A percentile compares a stretch with the other conserved stretches of the same genome.
Conservation (phyloP, 192 early-diverging fungal genomes). For the Podila clonocystis region DNA sequence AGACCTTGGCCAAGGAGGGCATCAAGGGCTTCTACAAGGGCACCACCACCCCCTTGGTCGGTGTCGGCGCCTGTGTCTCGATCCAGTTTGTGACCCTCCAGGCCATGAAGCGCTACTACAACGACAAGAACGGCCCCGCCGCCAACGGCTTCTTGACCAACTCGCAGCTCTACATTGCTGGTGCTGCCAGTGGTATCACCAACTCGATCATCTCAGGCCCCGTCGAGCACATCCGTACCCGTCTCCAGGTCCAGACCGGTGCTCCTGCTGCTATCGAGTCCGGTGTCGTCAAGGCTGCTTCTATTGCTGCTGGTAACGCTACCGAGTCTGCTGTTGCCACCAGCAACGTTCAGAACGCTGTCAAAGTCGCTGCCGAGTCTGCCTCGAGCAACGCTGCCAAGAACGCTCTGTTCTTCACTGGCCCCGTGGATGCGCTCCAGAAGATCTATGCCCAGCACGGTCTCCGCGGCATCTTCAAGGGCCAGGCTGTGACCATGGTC, state of each 20-base stretch:
- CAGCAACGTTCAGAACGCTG: background rate
- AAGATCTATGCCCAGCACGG: constrained; percentile 84
- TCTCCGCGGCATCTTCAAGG: constrained; percentile 87
- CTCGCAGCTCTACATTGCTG: constrained; percentile 86
- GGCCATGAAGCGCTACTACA: constrained; percentile 86
- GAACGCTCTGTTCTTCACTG: constrained; percentile 60
- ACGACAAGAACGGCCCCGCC: constrained; percentile 60
- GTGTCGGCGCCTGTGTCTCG: constrained; percentile 96
- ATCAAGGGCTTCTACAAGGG: constrained; percentile 91
- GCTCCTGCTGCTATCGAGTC: constrained; percentile 42
- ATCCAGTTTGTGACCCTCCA: constrained; percentile 95
- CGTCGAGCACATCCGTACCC: constrained; percentile 95
- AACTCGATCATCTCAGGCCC: constrained; percentile 92
- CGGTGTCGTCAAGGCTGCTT: constrained; percentile 8
- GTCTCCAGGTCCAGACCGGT: constrained; percentile 92
- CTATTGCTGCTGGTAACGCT: constrained; percentile 14
- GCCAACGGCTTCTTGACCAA: constrained; percentile 66
- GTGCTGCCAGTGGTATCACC: constrained; percentile 86
- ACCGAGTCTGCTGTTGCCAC: background rate
- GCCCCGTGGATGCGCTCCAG: constrained; percentile 86
- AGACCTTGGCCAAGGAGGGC: constrained; percentile 87
- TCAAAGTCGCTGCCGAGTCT: constrained; percentile 1
- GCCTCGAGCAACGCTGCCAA: constrained; percentile 17
- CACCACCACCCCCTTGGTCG: constrained; percentile 92
- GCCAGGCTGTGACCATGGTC: constrained; percentile 84